These are phyloP conservation scores for Peronospora destructor DNA, from an alignment of 352 stramenopile genomes.

Conservation along the genomic window DNA sequence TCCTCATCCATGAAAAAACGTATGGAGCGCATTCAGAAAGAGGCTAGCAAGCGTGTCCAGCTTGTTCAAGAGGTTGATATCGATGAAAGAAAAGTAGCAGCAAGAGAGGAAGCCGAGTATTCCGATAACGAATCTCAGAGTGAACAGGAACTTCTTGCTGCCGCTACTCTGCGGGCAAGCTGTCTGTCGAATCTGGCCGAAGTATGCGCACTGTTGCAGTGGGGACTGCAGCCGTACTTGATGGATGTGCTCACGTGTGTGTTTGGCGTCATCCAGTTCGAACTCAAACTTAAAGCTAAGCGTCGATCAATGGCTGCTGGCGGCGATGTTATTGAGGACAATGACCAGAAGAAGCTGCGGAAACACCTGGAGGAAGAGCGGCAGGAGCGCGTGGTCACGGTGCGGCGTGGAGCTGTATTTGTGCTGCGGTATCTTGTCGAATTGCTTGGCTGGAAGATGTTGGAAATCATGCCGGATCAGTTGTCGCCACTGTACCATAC, in stretches of 20 bases:
- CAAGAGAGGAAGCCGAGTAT: not conserved
- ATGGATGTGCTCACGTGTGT: slow-evolving; percentile 72
- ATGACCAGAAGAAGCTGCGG: slow-evolving; percentile 12
- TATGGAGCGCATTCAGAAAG: slow-evolving; percentile 9
- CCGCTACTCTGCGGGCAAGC: slow-evolving; percentile 67
- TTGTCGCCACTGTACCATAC: slow-evolving; percentile 69
- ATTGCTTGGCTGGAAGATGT: slow-evolving; percentile 64
- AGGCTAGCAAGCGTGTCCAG: slow-evolving; percentile 30
- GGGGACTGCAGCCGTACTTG: slow-evolving; percentile 62
- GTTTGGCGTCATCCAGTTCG: slow-evolving; percentile 71
- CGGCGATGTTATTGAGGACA: slow-evolving; percentile 2
- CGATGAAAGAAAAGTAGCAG: slow-evolving; percentile 4
- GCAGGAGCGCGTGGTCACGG: slow-evolving; percentile 37
- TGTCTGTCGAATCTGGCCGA: slow-evolving; percentile 86
- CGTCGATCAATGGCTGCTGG: slow-evolving; percentile 4
- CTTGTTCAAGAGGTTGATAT: slow-evolving; percentile 51
- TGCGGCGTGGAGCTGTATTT: slow-evolving; percentile 72
- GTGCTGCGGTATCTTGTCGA: slow-evolving; percentile 71
- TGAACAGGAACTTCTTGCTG: slow-evolving; percentile 28
- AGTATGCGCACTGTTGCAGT: slow-evolving; percentile 66
- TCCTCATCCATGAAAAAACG: slow-evolving; percentile 10
- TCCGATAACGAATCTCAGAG: slow-evolving; percentile 8
- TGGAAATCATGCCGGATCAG: slow-evolving; percentile 68
- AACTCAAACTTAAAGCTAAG: slow-evolving; percentile 34
- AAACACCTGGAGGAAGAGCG: slow-evolving; percentile 21